These are phyloP conservation scores for Irpex sp. DNA, from an alignment of 1,284 basidiomycete species.

Conservation along the genomic window DNA sequence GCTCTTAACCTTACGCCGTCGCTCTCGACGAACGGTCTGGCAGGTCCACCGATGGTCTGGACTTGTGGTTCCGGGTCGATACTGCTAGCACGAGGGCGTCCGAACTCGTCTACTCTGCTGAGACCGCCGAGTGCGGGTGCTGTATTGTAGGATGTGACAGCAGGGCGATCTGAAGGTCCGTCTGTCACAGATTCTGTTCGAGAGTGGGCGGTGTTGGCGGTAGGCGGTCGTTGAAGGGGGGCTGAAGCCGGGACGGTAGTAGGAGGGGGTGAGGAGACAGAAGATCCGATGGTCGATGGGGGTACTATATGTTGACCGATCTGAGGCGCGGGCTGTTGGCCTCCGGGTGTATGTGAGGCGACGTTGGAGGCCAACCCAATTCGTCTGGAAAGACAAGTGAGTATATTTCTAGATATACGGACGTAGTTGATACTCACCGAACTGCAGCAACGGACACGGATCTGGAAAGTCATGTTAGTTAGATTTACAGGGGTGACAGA, in stretches of 20 bases:
- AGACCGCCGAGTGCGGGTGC: constrained; percentile 20
- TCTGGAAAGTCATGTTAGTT: constrained; percentile 29
- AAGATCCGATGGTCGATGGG: background rate
- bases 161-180: constrained; percentile 4
- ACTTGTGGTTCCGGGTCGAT: constrained; percentile 10
- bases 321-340: background rate
- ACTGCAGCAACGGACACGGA: constrained; percentile 61
- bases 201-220: background rate
- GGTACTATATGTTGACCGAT: background rate
- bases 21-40: constrained; percentile 11
- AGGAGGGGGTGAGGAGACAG: background rate
- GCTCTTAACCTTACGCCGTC: constrained; percentile 13
- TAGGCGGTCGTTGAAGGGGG: background rate
- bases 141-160: constrained; percentile 23
- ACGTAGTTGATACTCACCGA: constrained; percentile 33
- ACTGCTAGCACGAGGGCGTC: constrained; percentile 11
- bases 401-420: background rate
- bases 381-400: constrained; percentile 35
- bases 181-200: background rate
- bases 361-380: constrained; percentile 67
- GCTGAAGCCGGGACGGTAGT: constrained; percentile 2
- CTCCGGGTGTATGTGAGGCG: constrained; percentile 26
- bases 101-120: constrained; percentile 28
- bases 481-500: constrained; percentile 5
- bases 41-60: constrained; percentile 22